Conservation (phyloP, 176 grass and related monocot genomes). For the Hordeum vulgare region DNA sequence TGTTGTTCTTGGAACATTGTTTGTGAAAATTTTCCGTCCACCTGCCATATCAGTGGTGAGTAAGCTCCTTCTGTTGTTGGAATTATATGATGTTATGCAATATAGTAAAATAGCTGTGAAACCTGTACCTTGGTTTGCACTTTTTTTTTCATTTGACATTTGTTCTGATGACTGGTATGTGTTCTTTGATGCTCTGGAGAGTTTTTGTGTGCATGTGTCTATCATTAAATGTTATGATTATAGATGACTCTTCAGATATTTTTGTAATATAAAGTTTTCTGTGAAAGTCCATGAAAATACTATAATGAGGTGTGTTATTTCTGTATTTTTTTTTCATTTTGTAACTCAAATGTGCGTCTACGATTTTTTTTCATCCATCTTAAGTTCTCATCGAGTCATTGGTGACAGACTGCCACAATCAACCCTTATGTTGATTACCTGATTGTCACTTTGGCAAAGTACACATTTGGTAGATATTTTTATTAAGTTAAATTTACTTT, state of each 20-base stretch:
- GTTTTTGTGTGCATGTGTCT: not conserved
- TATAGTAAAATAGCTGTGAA: not conserved
- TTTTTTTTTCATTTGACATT: conserved; percentile 9
- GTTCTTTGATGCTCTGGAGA: not conserved
- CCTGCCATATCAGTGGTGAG: conserved; percentile 85
- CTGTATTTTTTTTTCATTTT: not conserved
- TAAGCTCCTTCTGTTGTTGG: conserved; percentile 22
- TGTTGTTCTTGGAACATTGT: conserved; percentile 74
- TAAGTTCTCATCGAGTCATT: not conserved
- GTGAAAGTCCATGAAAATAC: not conserved
- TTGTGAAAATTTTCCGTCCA: conserved; percentile 93
- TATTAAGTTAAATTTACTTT: not conserved
- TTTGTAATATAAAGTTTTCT: not conserved
- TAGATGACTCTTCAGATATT: not conserved
- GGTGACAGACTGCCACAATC: not conserved
- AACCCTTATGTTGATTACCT: not conserved
- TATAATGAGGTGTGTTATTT: not conserved
- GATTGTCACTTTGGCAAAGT: not conserved
- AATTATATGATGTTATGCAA: not conserved
- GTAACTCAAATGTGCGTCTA: not conserved
- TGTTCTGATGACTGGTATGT: not conserved
- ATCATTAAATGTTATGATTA: not conserved
- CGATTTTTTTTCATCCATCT: not conserved
- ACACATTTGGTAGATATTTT: not conserved
- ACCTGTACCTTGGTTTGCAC: not conserved